A percentile compares a stretch with the other conserved stretches of the same genome.
Evolutionary conservation across 2,329 filamentous ascomycete species (phyloP).

Genomic region (Pseudocercospora pini-densiflorae): DNA sequence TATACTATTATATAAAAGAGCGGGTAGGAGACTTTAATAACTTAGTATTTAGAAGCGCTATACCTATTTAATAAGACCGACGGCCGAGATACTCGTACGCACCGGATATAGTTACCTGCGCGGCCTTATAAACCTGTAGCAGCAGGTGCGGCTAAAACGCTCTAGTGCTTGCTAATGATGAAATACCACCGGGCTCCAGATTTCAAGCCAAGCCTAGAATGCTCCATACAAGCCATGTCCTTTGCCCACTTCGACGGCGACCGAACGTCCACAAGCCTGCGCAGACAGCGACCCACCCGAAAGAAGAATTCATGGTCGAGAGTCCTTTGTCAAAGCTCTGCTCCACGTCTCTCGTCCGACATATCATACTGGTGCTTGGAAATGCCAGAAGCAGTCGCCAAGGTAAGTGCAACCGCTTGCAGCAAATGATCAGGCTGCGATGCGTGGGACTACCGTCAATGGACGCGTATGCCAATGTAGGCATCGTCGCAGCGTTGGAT

Average conservation of each 20-base stretch:
- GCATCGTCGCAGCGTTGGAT: too few species aligned
- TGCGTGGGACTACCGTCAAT: neutral
- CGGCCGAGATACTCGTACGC: too few species aligned
- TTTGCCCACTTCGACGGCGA: neutral
- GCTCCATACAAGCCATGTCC: neutral
- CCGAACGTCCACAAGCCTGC: neutral
- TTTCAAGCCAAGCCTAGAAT: neutral
- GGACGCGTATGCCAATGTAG: too few species aligned
- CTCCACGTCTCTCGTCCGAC: neutral
- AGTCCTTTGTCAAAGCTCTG: too few species aligned
- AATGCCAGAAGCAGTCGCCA: neutral
- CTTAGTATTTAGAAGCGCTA: too few species aligned
- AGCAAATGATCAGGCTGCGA: neutral
- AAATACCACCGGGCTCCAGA: neutral
- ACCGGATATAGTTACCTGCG: too few species aligned
- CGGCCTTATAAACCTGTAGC: too few species aligned
- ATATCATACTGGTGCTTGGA: neutral
- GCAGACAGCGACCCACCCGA: neutral
- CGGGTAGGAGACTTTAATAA: too few species aligned
- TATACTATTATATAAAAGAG: too few species aligned
- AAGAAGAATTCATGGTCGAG: too few species aligned
- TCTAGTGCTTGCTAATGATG: neutral
- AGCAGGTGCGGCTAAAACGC: neutral
- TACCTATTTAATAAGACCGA: too few species aligned
- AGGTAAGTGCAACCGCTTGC: neutral